Percentiles rank a stretch among this genome's conserved stretches.
Conservation (phyloP, 306 rosid genomes). For the Pterocarpus santalinus region DNA sequence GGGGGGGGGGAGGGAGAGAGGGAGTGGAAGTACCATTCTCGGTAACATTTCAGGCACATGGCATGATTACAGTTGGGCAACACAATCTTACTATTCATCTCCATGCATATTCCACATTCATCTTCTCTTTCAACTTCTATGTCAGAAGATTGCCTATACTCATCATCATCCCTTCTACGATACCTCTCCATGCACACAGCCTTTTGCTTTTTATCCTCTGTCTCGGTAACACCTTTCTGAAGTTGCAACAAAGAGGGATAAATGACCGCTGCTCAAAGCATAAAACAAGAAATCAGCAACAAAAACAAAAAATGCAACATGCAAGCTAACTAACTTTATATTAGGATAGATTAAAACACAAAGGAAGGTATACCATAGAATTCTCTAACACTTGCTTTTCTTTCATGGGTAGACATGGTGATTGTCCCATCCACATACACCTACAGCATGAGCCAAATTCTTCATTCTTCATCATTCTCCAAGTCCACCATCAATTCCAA, state of each 20-base stretch:
- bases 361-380: slow-evolving; percentile 78
- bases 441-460: slow-evolving; percentile 57
- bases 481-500: slow-evolving; percentile 40
- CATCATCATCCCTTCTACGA: slow-evolving; percentile 85
- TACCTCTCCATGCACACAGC: slow-evolving; percentile 93
- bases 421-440: slow-evolving; percentile 98
- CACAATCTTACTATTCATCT: slow-evolving; percentile 83
- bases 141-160: slow-evolving; percentile 64
- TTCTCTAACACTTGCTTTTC: slow-evolving; percentile 95
- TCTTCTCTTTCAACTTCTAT: slow-evolving; percentile 90
- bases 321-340: neutral
- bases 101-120: slow-evolving; percentile 99
- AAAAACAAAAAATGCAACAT: slow-evolving; percentile 11
- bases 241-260: slow-evolving; percentile 94
- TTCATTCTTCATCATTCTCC: slow-evolving; percentile 32
- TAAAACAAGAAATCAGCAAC: slow-evolving; percentile 42
- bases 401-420: slow-evolving; percentile 96
- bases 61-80: slow-evolving; percentile 96
- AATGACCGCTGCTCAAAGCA: slow-evolving; percentile 72
- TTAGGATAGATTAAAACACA: neutral
- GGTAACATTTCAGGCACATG: slow-evolving; percentile 96
- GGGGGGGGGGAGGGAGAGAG: slow-evolving; percentile 27
- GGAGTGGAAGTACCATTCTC: slow-evolving; percentile 72
- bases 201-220: slow-evolving; percentile 88
- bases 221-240: slow-evolving; percentile 79